These are phyloP conservation scores for Anthoceros angustus DNA, from an alignment of 225 moss, liverwort and hornwort species.

Conservation along the genomic window DNA sequence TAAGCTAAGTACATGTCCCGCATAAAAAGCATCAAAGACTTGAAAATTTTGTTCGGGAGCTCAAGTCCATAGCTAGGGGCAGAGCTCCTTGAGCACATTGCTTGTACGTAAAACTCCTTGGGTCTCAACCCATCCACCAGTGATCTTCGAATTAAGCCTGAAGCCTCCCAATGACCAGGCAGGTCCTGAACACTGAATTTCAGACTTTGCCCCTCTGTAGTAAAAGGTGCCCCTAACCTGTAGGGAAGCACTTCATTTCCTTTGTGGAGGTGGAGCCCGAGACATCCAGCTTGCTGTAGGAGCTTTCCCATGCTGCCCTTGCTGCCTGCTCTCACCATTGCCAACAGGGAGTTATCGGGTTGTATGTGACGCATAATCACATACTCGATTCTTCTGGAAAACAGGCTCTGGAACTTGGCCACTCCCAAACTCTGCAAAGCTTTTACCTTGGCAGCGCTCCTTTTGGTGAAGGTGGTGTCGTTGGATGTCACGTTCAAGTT, in stretches of 20 bases:
- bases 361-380: constrained; percentile 43
- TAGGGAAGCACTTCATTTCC: constrained; percentile 51
- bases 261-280: constrained; percentile 81
- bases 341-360: constrained; percentile 39
- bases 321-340: constrained; percentile 74
- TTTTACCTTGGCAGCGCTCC: constrained; percentile 22
- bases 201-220: constrained; percentile 6
- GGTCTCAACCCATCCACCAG: constrained; percentile 65
- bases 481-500: constrained; percentile 34
- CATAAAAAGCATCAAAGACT: constrained; percentile 49
- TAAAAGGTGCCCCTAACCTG: constrained; percentile 1
- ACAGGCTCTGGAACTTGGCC: constrained; percentile 40
- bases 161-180: constrained; percentile 72
- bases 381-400: constrained; percentile 24
- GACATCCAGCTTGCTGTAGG: constrained; percentile 62
- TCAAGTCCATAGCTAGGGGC: constrained; percentile 56
- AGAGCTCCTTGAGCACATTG: constrained; percentile 51
- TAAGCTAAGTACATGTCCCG: constrained; percentile 67
- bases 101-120: constrained; percentile 43
- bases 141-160: constrained; percentile 51
- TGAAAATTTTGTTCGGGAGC: constrained; percentile 58
- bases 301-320: constrained; percentile 68
- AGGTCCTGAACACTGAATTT: constrained; percentile 17
- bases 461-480: constrained; percentile 38
- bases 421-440: constrained; percentile 59